Evolutionary conservation across 495 filamentous ascomycete species (phyloP).

Genomic region (Amphirosellinia nigrospora): DNA sequence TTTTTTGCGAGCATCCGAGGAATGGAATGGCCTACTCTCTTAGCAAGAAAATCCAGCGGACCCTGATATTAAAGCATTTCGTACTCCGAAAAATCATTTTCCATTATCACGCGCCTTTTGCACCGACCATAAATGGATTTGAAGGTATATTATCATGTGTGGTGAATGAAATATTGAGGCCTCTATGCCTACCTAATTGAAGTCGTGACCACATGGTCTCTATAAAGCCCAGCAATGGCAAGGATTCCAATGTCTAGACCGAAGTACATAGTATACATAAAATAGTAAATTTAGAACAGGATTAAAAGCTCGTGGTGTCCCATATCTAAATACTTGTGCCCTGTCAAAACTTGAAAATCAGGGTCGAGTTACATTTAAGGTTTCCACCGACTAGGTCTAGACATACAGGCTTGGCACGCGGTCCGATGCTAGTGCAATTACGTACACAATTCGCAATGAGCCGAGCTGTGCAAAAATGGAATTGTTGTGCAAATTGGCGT

Average conservation of each 20-base stretch:
- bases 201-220: background rate
- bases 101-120: no score
- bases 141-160: no score
- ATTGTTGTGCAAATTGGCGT: background rate
- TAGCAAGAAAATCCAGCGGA: background rate
- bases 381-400: background rate
- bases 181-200: background rate
- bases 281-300: background rate
- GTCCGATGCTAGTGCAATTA: no score
- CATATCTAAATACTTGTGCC: background rate
- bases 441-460: no score
- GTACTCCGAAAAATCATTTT: no score
- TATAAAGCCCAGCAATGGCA: no score
- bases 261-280: background rate
- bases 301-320: background rate
- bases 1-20: background rate
- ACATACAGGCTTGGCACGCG: no score
- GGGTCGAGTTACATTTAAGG: background rate
- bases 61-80: background rate
- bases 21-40: background rate
- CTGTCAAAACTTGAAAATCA: background rate
- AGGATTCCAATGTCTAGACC: no score
- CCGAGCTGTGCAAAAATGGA: no score
- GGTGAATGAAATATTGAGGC: background rate
- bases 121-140: no score